Evolutionary conservation across 768 basidiomycete species (phyloP).

Genomic region (Pleurotus cornucopiae): DNA sequence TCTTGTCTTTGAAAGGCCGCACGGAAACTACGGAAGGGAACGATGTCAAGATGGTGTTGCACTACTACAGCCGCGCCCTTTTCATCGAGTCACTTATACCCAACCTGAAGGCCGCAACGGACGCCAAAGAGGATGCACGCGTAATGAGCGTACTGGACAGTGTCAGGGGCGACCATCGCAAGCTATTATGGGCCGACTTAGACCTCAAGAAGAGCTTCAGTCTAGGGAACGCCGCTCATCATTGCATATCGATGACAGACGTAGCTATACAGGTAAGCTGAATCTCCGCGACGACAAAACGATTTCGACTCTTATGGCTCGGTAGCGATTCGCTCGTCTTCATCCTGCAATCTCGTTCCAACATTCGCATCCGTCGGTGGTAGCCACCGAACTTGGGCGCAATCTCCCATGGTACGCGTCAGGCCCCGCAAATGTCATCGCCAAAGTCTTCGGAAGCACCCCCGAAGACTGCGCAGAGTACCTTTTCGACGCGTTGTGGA

Average conservation of each 20-base stretch:
- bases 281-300: too few relatives aligned
- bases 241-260: slow-evolving; percentile 45
- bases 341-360: slow-evolving; percentile 30
- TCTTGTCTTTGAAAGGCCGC: slow-evolving; percentile 31
- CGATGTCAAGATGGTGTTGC: slow-evolving; percentile 37
- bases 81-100: slow-evolving; percentile 45
- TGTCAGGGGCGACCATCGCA: slow-evolving; percentile 24
- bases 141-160: slow-evolving; percentile 40
- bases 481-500: slow-evolving; percentile 28
- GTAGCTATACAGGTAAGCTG: slow-evolving; percentile 25
- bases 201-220: slow-evolving; percentile 44
- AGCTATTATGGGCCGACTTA: slow-evolving; percentile 43
- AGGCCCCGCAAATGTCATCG: slow-evolving; percentile 18
- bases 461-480: slow-evolving; percentile 29
- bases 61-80: slow-evolving; percentile 50
- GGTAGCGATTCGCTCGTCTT: slow-evolving; percentile 23
- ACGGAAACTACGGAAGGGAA: slow-evolving; percentile 42
- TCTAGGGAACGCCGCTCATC: slow-evolving; percentile 24
- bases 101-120: slow-evolving; percentile 36
- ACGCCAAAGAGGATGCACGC: slow-evolving; percentile 43
- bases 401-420: slow-evolving; percentile 21
- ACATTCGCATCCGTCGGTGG: slow-evolving; percentile 27
- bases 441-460: slow-evolving; percentile 19
- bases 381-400: slow-evolving; percentile 24
- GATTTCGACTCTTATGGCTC: too few relatives aligned